A percentile compares a stretch with the other conserved stretches of the same genome.
These are phyloP conservation scores for Physcia stellaris DNA, from an alignment of 495 filamentous ascomycete genomes.

Conservation along the genomic window DNA sequence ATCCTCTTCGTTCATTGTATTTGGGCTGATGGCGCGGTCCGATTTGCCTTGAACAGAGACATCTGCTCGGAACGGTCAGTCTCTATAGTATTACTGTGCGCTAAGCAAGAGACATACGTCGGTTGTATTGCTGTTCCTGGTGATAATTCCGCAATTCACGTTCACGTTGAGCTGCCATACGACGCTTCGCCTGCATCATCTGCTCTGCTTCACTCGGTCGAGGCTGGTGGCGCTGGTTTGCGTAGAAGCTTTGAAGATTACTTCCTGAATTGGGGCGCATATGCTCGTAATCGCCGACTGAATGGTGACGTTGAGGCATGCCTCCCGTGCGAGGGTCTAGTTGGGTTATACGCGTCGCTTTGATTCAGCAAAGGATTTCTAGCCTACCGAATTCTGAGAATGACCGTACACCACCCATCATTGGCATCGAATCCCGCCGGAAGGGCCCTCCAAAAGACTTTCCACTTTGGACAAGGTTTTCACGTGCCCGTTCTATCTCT, in stretches of 20 bases:
- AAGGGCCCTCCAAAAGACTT: slow-evolving; percentile 67
- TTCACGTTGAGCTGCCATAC: slow-evolving; percentile 96
- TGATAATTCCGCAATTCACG: slow-evolving; percentile 99
- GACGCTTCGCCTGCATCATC: slow-evolving; percentile 96
- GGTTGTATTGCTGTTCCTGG: slow-evolving; percentile 99
- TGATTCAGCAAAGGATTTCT: slow-evolving; percentile 1
- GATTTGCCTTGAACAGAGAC: slow-evolving; percentile 65
- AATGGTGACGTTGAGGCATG: slow-evolving; percentile 57
- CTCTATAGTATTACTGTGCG: not conserved
- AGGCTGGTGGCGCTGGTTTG: slow-evolving; percentile 81
- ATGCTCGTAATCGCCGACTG: slow-evolving; percentile 75
- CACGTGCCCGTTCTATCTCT: slow-evolving; percentile 95
- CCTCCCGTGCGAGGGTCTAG: slow-evolving; percentile 37
- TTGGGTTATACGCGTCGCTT: slow-evolving; percentile 8
- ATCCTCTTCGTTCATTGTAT: slow-evolving; percentile 85
- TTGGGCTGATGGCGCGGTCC: slow-evolving; percentile 85
- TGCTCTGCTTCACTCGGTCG: slow-evolving; percentile 93
- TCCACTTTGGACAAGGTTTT: slow-evolving; percentile 90
- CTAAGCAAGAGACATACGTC: slow-evolving; percentile 64
- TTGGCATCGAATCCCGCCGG: slow-evolving; percentile 77
- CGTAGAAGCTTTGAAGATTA: slow-evolving; percentile 88
- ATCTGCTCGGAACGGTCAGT: slow-evolving; percentile 48
- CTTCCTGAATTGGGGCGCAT: slow-evolving; percentile 56
- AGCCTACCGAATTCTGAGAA: slow-evolving; percentile 45
- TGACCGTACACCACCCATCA: slow-evolving; percentile 46